These are phyloP conservation scores for Primulina tabacum DNA, from an alignment of 257 asterid genomes.

Conservation along the genomic window DNA sequence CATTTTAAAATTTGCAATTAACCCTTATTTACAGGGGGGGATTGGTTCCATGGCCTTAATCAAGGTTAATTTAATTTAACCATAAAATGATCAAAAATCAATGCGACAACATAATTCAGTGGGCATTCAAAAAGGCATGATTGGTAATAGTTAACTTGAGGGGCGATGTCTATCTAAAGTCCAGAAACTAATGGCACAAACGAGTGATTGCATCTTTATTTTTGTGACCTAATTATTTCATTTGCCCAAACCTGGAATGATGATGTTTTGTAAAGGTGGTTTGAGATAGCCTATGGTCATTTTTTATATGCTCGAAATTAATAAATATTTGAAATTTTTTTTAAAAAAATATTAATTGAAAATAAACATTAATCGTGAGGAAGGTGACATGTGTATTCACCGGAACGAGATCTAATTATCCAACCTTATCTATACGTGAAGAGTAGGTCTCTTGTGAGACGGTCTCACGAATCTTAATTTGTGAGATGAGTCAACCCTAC, in stretches of 20 bases:
- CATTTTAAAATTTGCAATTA: too few species aligned
- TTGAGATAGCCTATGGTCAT: neutral
- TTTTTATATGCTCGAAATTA: too few species aligned
- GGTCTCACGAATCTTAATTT: too few species aligned
- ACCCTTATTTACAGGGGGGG: too few species aligned
- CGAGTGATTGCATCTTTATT: slow-evolving; percentile 37
- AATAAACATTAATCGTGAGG: too few species aligned
- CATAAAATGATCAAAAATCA: slow-evolving; percentile 10
- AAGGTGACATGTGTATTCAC: too few species aligned
- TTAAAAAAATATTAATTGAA: too few species aligned
- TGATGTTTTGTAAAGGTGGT: slow-evolving; percentile 8
- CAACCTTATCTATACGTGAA: too few species aligned
- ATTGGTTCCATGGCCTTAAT: slow-evolving; percentile 4
- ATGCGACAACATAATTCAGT: slow-evolving; percentile 34
- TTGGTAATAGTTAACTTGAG: slow-evolving; percentile 10
- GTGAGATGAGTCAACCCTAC: too few species aligned
- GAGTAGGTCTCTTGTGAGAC: too few species aligned
- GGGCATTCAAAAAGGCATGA: slow-evolving; percentile 18
- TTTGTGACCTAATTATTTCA: slow-evolving; percentile 47
- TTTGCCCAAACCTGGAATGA: slow-evolving; percentile 30
- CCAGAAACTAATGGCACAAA: slow-evolving; percentile 32
- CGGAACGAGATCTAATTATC: too few species aligned
- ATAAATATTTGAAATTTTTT: too few species aligned
- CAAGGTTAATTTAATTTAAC: slow-evolving; percentile 17
- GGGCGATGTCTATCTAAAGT: neutral